Percentiles rank a stretch among this genome's conserved stretches.
Evolutionary conservation across 2,329 filamentous ascomycete species (phyloP).

Genomic region (Cladosporium sp.): DNA sequence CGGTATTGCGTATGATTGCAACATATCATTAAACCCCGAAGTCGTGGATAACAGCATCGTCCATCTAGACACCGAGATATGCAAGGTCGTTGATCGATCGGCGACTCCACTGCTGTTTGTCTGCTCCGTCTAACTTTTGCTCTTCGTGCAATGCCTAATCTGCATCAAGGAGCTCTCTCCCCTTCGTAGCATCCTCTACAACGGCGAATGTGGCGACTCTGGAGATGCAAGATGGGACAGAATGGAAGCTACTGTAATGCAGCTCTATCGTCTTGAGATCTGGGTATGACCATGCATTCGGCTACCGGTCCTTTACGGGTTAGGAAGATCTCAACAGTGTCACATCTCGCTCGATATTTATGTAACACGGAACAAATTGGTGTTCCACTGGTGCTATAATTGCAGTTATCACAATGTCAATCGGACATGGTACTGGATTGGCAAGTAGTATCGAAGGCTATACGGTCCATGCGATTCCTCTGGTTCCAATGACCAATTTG

Average conservation of each 20-base stretch:
- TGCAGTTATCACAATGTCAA: background rate
- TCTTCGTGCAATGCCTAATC: background rate
- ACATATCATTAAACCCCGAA: background rate
- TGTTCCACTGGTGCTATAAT: background rate
- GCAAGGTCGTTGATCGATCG: background rate
- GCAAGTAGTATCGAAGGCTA: background rate
- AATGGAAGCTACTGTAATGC: background rate
- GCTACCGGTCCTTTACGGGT: background rate
- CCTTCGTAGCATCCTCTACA: background rate
- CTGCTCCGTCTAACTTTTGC: background rate
- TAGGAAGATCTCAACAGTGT: background rate
- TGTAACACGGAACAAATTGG: background rate
- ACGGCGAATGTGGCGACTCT: background rate
- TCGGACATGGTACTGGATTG: background rate
- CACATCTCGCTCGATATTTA: background rate
- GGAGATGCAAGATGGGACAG: background rate
- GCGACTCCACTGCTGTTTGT: background rate
- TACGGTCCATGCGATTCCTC: slow-evolving; percentile 22
- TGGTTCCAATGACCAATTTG: slow-evolving; percentile 1
- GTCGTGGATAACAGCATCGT: background rate
- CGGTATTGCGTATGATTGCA: background rate
- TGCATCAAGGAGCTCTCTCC: background rate
- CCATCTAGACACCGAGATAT: background rate
- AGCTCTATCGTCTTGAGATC: background rate
- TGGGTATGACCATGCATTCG: background rate